Evolutionary conservation across 176 grass and related monocot genomes (phyloP), one percentile per base, ranked within the genome.

Genomic region (Phoenix dactylifera): DNA sequence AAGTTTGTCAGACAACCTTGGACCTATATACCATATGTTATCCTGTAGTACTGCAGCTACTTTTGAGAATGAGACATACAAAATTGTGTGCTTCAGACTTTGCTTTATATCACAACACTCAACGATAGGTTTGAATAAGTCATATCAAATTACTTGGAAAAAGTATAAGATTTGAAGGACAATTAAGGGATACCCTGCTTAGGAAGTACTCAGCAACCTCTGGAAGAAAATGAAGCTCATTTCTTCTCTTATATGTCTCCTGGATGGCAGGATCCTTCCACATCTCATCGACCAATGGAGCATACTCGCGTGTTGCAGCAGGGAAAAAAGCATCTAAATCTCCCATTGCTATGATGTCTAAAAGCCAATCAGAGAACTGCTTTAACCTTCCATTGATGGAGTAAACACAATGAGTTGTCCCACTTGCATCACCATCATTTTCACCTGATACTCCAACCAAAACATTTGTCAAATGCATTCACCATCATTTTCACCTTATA

Each of bases 291-390:
- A 88, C 84, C 17, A 82, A 61, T 72, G 92, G 87, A 70, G 92
- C 92, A 32, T 97, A 97, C 79, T 97, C 92, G 30, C 87, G 77
- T 24, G 92, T 85, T 58, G 87, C 87, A 22, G 92, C 92, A 66
- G 92, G 92, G 58, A 97, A 97, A 68, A 91, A 91, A 30, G 92
- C 81, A 60, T 97, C 92, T 58, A 97, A 62, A 63, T 97, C 83
- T 20, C 92, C 92, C 81, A 69, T 97, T 72, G 92, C 92, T 63
- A 97, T 87, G 50, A 97, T 97, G 55, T 91, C 92, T 68, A 97
- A 73, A 74, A 97, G 76, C 92, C 87, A 91, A 26, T 97, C 84
- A 23, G 92, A 91, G 66, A 97, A 97, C 62, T 88, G 85, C 68
- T 91, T 97, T 32, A 97, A 66, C 65, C 52, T 90, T 57, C 84